Conservation (phyloP, 345 rosid genomes). For the Eucalyptus regnans region DNA sequence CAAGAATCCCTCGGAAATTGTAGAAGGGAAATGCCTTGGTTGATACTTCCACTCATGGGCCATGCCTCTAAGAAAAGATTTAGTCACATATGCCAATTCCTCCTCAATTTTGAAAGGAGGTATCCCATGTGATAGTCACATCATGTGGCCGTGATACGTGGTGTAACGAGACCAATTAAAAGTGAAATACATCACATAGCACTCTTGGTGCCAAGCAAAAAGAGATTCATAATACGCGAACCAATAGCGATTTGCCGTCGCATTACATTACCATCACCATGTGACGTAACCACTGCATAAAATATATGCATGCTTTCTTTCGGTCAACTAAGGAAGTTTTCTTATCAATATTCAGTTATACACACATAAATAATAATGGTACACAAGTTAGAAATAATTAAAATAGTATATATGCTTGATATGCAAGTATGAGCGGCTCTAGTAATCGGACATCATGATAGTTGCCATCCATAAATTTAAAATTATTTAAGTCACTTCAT, state of each 20-base stretch:
- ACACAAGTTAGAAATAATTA: neutral
- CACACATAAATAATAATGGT: neutral
- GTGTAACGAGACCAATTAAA: neutral
- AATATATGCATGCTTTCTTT: no score
- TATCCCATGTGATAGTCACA: neutral
- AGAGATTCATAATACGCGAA: neutral
- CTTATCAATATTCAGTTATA: neutral
- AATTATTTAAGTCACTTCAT: neutral
- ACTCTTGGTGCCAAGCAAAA: neutral
- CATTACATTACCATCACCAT: neutral
- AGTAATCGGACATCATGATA: neutral
- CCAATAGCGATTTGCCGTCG: neutral
- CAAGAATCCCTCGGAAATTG: no score
- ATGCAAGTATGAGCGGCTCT: neutral
- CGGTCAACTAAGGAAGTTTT: neutral
- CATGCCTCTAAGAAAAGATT: no score
- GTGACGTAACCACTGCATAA: neutral
- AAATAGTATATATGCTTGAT: neutral
- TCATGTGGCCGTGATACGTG: neutral
- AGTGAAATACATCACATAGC: neutral
- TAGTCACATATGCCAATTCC: neutral
- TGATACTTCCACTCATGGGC: neutral
- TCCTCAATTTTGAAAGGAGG: neutral
- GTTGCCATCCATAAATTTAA: neutral
- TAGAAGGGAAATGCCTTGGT: neutral